Percentiles rank a stretch among this genome's conserved stretches.
Conservation (phyloP, 73 alveolate species). For the Effrenium voratum region DNA sequence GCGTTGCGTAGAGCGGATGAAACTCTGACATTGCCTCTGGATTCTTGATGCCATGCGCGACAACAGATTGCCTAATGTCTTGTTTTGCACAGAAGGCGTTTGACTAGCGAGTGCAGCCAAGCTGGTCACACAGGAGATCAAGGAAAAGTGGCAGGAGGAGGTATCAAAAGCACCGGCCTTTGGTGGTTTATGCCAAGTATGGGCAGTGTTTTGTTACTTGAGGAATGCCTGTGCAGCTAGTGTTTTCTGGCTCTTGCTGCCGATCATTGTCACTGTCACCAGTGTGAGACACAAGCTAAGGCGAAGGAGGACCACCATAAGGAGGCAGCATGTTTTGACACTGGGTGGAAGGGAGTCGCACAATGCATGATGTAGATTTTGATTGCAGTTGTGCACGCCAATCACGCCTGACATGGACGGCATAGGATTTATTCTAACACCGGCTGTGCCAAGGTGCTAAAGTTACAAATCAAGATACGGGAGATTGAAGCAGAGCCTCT, state of each 20-base stretch:
- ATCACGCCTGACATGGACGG: too few relatives aligned
- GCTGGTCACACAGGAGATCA: not conserved
- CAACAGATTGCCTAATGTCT: too few relatives aligned
- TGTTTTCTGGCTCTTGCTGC: not conserved
- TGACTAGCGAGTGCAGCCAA: not conserved
- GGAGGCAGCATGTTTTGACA: conserved; percentile 15
- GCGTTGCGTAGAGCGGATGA: too few relatives aligned
- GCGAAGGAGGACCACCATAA: conserved; percentile 21
- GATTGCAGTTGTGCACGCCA: too few relatives aligned
- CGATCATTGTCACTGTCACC: not conserved
- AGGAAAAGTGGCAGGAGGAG: conserved; percentile 32
- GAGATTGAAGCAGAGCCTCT: conserved; percentile 54
- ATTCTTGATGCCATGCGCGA: too few relatives aligned
- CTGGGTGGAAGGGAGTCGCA: too few relatives aligned
- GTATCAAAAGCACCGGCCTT: not conserved
- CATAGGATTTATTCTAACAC: not conserved
- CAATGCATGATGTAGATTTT: too few relatives aligned
- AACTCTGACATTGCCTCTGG: too few relatives aligned
- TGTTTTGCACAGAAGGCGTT: too few relatives aligned
- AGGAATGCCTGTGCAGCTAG: not conserved
- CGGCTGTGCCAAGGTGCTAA: conserved; percentile 32
- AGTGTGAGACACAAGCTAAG: not conserved
- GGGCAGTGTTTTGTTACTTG: not conserved
- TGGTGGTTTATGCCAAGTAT: not conserved
- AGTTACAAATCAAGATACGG: conserved; percentile 20